phyloP scores from a whole-genome alignment of 352 stramenopile genomes.

The Globisporangium nagaii region DNA sequence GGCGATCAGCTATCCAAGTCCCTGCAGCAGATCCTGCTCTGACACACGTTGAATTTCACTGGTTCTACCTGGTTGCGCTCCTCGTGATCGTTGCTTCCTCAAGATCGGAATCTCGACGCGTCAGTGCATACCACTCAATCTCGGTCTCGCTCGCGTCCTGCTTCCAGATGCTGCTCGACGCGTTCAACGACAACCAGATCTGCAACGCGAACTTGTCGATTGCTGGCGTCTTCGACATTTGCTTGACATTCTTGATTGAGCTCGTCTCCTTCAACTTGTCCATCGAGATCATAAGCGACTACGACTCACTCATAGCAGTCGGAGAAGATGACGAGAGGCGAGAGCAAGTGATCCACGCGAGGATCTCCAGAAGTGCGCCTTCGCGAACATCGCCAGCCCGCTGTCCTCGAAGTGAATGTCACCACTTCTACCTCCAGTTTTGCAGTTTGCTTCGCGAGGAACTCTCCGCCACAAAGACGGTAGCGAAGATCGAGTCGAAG shows the following conservation, averaged over 20 bases:
- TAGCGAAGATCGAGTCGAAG: no score
- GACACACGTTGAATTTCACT: conserved; percentile 69
- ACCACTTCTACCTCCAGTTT: no score
- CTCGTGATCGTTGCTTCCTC: conserved; percentile 76
- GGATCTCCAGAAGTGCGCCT: no score
- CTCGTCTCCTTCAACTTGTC: conserved; percentile 85
- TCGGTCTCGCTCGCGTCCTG: conserved; percentile 66
- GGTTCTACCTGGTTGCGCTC: conserved; percentile 71
- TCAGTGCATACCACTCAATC: conserved; percentile 66
- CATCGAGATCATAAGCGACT: conserved; percentile 82
- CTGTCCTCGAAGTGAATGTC: no score
- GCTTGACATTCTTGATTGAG: conserved; percentile 78
- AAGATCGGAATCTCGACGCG: conserved; percentile 60
- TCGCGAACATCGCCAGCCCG: no score
- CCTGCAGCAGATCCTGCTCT: conserved; percentile 71
- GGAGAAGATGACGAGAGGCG: conserved; percentile 60
- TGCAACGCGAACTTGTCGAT: conserved; percentile 63
- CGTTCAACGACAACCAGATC: conserved; percentile 75
- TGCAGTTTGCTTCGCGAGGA: no score
- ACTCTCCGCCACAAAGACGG: no score
- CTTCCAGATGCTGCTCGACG: conserved; percentile 80
- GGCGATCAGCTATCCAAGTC: conserved; percentile 85
- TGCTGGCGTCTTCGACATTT: conserved; percentile 79
- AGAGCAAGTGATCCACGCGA: no score
- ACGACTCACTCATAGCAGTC: conserved; percentile 69